These are phyloP conservation scores for Pseudocercospora ulei DNA, from an alignment of 2,329 filamentous ascomycete species.

Conservation along the genomic window DNA sequence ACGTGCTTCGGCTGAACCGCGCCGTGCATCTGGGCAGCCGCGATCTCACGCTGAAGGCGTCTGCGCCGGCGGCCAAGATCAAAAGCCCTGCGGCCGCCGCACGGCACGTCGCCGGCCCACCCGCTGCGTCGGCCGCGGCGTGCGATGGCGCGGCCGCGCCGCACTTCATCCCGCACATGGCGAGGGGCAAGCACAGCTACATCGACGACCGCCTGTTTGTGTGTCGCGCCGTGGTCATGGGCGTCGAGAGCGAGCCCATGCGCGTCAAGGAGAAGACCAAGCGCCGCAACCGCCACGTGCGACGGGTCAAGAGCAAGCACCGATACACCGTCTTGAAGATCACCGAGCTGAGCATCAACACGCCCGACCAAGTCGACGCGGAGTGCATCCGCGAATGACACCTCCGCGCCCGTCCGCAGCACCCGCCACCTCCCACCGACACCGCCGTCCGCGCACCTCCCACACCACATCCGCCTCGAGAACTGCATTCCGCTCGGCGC, in stretches of 20 bases:
- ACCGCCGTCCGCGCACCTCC: too few relatives aligned
- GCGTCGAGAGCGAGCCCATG: conserved; percentile 62
- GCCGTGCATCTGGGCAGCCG: conserved; percentile 73
- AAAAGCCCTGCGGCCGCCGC: conserved; percentile 28
- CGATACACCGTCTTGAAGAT: conserved; percentile 77
- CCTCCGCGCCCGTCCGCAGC: too few relatives aligned
- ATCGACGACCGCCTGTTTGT: conserved; percentile 76
- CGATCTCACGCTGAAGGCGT: conserved; percentile 76
- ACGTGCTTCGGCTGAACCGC: conserved; percentile 77
- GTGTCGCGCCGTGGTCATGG: conserved; percentile 75
- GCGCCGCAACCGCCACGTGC: conserved; percentile 56
- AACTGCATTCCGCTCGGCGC: too few relatives aligned
- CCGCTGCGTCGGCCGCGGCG: conserved; percentile 24
- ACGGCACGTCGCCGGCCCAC: conserved; percentile 24
- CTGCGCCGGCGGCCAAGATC: conserved; percentile 44
- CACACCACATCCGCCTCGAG: too few relatives aligned
- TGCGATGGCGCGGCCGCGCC: conserved; percentile 19
- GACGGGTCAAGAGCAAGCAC: conserved; percentile 79
- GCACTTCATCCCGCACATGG: conserved; percentile 37
- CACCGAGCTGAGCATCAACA: conserved; percentile 64
- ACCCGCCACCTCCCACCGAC: too few relatives aligned
- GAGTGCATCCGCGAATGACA: conserved; percentile 29
- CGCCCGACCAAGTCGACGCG: conserved; percentile 46
- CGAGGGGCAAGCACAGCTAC: conserved; percentile 42
- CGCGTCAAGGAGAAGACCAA: conserved; percentile 51